Conservation (phyloP, 139 green algal genomes). For the Picochlorum sp. region DNA sequence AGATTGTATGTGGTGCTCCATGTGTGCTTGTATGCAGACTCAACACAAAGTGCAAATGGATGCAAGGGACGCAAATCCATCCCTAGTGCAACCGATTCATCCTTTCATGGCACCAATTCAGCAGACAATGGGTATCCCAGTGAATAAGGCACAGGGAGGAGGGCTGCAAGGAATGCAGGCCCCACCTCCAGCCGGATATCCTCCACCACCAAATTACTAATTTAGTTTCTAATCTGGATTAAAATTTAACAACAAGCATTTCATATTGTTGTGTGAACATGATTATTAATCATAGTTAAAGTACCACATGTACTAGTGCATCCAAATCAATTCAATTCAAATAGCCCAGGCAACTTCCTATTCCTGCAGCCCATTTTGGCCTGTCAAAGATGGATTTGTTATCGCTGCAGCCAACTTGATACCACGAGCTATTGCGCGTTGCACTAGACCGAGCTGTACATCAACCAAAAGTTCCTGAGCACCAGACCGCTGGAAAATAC, state of each 20-base stretch:
- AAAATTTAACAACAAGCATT: too few species aligned
- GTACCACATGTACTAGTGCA: background rate
- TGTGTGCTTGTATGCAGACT: slow-evolving; percentile 83
- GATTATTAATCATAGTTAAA: background rate
- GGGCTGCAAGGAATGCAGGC: background rate
- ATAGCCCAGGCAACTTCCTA: too few species aligned
- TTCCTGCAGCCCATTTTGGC: too few species aligned
- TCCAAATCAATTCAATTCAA: background rate
- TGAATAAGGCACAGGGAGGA: slow-evolving; percentile 2
- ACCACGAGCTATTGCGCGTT: slow-evolving; percentile 48
- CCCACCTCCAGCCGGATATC: background rate
- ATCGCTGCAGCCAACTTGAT: slow-evolving; percentile 49
- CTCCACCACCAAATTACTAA: background rate
- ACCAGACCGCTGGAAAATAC: slow-evolving; percentile 38
- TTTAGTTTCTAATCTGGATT: too few species aligned
- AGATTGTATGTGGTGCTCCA: slow-evolving; percentile 31
- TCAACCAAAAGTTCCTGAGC: slow-evolving; percentile 43
- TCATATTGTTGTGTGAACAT: too few species aligned
- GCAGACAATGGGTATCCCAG: slow-evolving; percentile 16
- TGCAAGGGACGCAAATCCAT: slow-evolving; percentile 42
- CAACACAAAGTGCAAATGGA: slow-evolving; percentile 83
- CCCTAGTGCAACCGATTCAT: background rate
- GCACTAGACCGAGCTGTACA: slow-evolving; percentile 39
- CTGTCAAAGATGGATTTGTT: background rate
- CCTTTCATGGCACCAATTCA: slow-evolving; percentile 27